Evolutionary conservation across 2,329 filamentous ascomycete genomes (phyloP).

Genomic region (Claviceps maximensis): DNA sequence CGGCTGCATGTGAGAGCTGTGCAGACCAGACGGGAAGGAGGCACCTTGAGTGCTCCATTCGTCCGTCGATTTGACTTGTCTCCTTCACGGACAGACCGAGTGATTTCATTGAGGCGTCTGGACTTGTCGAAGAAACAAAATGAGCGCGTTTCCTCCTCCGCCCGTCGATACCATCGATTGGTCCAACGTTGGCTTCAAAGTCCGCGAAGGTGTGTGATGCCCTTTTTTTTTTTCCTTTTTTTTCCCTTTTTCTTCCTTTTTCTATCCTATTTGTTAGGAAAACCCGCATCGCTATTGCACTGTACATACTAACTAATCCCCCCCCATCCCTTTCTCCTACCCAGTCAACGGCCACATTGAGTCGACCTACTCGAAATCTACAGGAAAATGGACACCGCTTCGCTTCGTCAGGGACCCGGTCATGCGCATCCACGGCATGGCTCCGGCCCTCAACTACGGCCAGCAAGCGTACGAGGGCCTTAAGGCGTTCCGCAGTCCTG

Average conservation of each 20-base stretch:
- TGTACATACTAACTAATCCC: neutral
- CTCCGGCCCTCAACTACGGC: conserved; percentile 89
- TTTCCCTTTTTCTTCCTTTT: neutral
- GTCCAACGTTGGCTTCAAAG: conserved; percentile 82
- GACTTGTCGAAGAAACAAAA: too few relatives aligned
- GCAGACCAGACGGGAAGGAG: too few relatives aligned
- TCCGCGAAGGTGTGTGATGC: conserved; percentile 64
- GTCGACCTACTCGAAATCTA: conserved; percentile 64
- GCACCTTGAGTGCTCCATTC: too few relatives aligned
- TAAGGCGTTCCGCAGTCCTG: conserved; percentile 78
- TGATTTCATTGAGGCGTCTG: too few relatives aligned
- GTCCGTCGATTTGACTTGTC: too few relatives aligned
- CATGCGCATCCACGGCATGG: conserved; percentile 87
- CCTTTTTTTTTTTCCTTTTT: neutral
- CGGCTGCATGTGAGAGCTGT: too few relatives aligned
- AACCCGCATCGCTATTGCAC: too few relatives aligned
- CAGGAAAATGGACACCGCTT: conserved; percentile 64
- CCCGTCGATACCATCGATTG: conserved; percentile 80
- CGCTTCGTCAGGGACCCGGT: conserved; percentile 71
- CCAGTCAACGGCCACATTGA: conserved; percentile 89
- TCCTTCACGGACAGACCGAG: too few relatives aligned
- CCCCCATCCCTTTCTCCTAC: conserved; percentile 46
- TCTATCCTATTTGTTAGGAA: too few relatives aligned
- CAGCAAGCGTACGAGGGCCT: conserved; percentile 98
- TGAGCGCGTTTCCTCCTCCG: conserved; percentile 58